A percentile compares a stretch with the other conserved stretches of the same genome.
Conservation (phyloP, 371 early-diverging fungal species). For the Rhizopus arrhizus region DNA sequence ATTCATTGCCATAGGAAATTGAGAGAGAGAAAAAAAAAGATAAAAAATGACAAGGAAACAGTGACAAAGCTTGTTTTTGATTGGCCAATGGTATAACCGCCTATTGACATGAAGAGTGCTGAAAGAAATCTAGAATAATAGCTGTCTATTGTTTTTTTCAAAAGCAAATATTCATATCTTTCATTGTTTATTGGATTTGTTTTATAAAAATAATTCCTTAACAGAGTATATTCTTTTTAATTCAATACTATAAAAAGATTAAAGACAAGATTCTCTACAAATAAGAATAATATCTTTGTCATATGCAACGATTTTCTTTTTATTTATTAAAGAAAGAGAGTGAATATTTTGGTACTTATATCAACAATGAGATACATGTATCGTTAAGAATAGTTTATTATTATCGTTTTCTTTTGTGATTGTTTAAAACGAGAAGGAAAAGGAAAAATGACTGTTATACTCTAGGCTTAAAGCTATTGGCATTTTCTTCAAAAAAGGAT, state of each 20-base stretch:
- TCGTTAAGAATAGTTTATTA: not conserved
- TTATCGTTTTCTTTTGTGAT: not conserved
- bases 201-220: too few species aligned
- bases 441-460: conserved; percentile 14
- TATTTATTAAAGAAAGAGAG: not conserved
- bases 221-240: too few species aligned
- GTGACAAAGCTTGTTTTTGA: not conserved
- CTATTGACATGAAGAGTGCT: not conserved
- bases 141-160: not conserved
- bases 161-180: too few species aligned
- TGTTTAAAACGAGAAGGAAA: not conserved
- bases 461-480: conserved; percentile 38
- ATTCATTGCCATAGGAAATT: not conserved
- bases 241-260: too few species aligned
- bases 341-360: not conserved
- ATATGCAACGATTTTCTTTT: too few species aligned
- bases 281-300: too few species aligned
- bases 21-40: not conserved
- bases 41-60: conserved; percentile 5
- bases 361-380: not conserved
- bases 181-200: too few species aligned
- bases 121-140: not conserved
- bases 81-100: not conserved
- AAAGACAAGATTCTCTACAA: too few species aligned
- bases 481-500: conserved; percentile 31